These are phyloP conservation scores for Arachis monticola DNA, from an alignment of 331 rosid species.

Conservation along the genomic window DNA sequence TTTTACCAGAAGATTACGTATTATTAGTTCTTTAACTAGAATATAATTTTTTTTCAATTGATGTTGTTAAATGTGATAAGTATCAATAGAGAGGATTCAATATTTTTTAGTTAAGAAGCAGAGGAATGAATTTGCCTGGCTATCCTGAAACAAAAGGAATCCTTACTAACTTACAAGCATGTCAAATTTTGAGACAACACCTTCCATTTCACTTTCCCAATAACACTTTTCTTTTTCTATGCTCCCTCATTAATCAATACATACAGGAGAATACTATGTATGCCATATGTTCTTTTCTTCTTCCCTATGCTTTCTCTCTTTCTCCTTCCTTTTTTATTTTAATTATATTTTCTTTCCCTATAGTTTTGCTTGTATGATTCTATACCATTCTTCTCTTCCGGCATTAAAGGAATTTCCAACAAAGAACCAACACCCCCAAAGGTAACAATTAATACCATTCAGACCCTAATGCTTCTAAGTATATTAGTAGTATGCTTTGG, in stretches of 20 bases:
- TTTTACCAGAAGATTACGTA: too few species aligned
- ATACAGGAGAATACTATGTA: neutral
- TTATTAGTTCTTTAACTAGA: too few species aligned
- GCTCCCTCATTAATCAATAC: neutral
- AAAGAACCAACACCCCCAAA: neutral
- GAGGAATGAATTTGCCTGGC: slow-evolving; percentile 18
- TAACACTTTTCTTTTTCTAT: slow-evolving; percentile 13
- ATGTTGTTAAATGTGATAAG: too few species aligned
- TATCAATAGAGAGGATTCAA: too few species aligned
- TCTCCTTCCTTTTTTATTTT: neutral
- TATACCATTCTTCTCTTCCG: slow-evolving; percentile 41
- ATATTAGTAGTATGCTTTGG: too few species aligned
- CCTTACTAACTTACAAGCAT: slow-evolving; percentile 25
- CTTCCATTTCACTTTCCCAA: slow-evolving; percentile 52
- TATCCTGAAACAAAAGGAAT: slow-evolving; percentile 34
- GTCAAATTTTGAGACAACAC: slow-evolving; percentile 36
- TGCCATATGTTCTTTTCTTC: slow-evolving; percentile 27
- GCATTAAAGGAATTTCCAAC: slow-evolving; percentile 35
- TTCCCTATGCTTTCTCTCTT: slow-evolving; percentile 1
- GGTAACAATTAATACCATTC: slow-evolving; percentile 7
- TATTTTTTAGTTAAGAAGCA: neutral
- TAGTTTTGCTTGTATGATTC: slow-evolving; percentile 26
- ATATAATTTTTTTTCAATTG: too few species aligned
- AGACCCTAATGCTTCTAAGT: neutral
- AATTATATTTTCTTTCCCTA: slow-evolving; percentile 4